A percentile compares a stretch with the other conserved stretches of the same genome.
These are phyloP conservation scores for Scedosporium apiospermum DNA, from an alignment of 2,329 filamentous ascomycete genomes.

Conservation along the genomic window DNA sequence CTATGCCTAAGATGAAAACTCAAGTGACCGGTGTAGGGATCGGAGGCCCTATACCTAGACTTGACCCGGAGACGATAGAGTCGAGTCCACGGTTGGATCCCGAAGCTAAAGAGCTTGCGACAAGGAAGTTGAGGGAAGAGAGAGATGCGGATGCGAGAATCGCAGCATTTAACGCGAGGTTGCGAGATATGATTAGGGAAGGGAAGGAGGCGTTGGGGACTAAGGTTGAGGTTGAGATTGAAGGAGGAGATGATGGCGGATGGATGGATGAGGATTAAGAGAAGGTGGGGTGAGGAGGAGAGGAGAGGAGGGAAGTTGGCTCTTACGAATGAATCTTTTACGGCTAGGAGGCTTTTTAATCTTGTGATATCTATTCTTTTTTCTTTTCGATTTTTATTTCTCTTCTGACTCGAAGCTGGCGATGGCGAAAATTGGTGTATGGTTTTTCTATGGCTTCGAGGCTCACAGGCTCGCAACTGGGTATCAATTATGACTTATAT, in stretches of 20 bases:
- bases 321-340: background rate
- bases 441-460: too few relatives aligned
- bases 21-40: background rate
- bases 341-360: background rate
- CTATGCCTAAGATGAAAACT: conserved; percentile 2
- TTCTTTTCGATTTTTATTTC: background rate
- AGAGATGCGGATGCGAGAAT: conserved; percentile 71
- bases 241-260: conserved; percentile 33
- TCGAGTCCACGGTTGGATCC: conserved; percentile 44
- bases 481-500: background rate
- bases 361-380: background rate
- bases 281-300: background rate
- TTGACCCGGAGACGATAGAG: conserved; percentile 17
- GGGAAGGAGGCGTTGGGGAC: conserved; percentile 79
- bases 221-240: conserved; percentile 52
- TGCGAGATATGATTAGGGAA: conserved; percentile 81
- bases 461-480: background rate
- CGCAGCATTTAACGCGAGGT: conserved; percentile 65
- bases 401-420: background rate
- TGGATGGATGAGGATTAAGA: conserved; percentile 3
- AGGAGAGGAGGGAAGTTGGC: background rate
- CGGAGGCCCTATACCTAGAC: background rate
- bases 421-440: background rate
- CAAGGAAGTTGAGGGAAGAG: conserved; percentile 63
- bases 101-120: conserved; percentile 66